These are phyloP conservation scores for Aphanocladium album DNA, from an alignment of 2,329 filamentous ascomycete genomes.

Conservation along the genomic window DNA sequence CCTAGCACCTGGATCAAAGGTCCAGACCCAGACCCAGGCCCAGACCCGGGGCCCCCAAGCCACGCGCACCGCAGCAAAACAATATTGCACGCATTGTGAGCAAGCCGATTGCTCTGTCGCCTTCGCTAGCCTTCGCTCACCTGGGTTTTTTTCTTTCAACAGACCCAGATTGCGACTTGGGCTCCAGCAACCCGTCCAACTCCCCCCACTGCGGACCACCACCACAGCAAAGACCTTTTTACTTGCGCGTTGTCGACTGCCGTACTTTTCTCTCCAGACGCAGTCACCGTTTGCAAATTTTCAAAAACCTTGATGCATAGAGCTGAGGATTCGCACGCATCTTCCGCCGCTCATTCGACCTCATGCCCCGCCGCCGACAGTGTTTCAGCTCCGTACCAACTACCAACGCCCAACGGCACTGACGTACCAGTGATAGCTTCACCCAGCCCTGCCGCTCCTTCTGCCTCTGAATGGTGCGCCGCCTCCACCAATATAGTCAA, in stretches of 20 bases:
- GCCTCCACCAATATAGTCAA: background rate
- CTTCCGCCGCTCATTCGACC: background rate
- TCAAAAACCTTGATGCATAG: background rate
- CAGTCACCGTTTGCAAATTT: background rate
- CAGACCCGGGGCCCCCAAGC: background rate
- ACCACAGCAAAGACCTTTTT: background rate
- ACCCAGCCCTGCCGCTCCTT: background rate
- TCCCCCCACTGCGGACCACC: background rate
- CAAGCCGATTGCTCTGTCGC: background rate
- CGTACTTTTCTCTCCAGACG: background rate
- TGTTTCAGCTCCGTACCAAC: background rate
- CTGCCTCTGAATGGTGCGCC: background rate
- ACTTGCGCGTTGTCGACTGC: background rate
- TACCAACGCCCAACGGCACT: background rate
- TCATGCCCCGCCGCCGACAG: background rate
- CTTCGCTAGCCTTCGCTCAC: background rate
- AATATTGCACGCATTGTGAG: constrained; percentile 4
- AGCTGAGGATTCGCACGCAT: background rate
- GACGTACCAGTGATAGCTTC: constrained; percentile 5
- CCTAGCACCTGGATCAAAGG: background rate
- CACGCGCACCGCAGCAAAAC: constrained; percentile 2
- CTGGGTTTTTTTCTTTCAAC: background rate
- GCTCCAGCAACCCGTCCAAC: background rate
- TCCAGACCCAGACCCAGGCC: constrained; percentile 8
- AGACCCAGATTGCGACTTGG: background rate